phyloP scores from a whole-genome alignment of 78 protist genomes.

The Protostelium mycophagum region DNA sequence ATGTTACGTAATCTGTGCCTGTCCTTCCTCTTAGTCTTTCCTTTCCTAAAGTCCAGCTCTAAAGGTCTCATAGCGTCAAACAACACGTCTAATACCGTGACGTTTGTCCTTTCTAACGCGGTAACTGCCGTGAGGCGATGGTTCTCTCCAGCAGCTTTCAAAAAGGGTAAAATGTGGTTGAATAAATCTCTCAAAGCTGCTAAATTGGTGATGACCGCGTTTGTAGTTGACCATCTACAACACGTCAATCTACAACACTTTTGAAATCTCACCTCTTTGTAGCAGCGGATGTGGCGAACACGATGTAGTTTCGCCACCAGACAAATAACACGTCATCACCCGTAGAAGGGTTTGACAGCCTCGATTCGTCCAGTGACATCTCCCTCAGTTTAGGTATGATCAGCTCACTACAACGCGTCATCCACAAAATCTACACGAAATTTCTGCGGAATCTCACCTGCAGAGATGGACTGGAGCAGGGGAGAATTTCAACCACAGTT shows the following conservation, averaged over 20 bases:
- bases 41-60: constrained; percentile 26
- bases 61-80: constrained; percentile 46
- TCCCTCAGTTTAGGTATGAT: constrained; percentile 25
- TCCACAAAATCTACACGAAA: too few species aligned
- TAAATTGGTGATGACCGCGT: background rate
- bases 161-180: constrained; percentile 34
- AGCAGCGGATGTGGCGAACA: constrained; percentile 12
- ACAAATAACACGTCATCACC: constrained; percentile 33
- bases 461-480: constrained; percentile 29
- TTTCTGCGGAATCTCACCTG: too few species aligned
- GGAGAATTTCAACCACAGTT: constrained; percentile 17
- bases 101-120: constrained; percentile 53
- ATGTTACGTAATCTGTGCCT: background rate
- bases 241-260: background rate
- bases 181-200: constrained; percentile 23
- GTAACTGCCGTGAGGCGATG: constrained; percentile 30
- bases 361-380: constrained; percentile 34
- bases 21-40: constrained; percentile 35
- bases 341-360: constrained; percentile 3
- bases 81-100: constrained; percentile 33
- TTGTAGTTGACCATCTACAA: background rate
- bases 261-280: background rate
- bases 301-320: constrained; percentile 59
- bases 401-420: too few species aligned
- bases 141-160: constrained; percentile 34